These are phyloP conservation scores for Podospora anserina DNA, from an alignment of 495 filamentous ascomycete species.

Conservation along the genomic window DNA sequence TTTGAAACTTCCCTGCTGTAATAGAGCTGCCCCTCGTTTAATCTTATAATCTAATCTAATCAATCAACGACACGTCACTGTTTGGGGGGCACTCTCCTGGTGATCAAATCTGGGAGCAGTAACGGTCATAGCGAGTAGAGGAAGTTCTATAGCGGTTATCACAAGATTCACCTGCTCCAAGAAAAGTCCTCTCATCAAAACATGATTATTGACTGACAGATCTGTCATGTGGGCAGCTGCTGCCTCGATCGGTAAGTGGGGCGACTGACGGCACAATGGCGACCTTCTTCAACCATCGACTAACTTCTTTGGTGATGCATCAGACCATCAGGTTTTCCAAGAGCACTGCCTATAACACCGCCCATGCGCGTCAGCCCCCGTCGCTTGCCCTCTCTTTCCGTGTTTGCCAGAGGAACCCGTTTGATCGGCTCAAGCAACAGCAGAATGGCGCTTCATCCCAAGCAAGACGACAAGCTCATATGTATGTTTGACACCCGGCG, in stretches of 20 bases:
- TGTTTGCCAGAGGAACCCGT: constrained; percentile 3
- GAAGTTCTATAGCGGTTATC: background rate
- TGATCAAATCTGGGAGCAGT: background rate
- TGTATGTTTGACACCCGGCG: constrained; percentile 38
- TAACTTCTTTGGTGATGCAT: constrained; percentile 5
- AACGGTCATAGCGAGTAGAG: background rate
- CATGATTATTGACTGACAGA: background rate
- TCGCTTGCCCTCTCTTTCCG: constrained; percentile 11
- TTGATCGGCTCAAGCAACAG: background rate
- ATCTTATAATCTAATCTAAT: constrained; percentile 5
- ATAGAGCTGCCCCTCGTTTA: background rate
- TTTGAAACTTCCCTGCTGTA: background rate
- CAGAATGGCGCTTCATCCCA: constrained; percentile 48
- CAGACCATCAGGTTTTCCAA: background rate
- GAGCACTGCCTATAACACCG: background rate
- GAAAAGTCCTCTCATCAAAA: background rate
- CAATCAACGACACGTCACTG: background rate
- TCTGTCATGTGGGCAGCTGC: background rate
- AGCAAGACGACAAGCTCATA: constrained; percentile 48
- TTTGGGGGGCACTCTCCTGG: background rate
- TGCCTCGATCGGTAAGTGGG: background rate
- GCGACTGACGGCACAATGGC: constrained; percentile 9
- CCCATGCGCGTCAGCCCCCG: constrained; percentile 12
- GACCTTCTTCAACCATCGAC: constrained; percentile 10
- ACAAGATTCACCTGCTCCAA: background rate